Evolutionary conservation across 1,284 basidiomycete species (phyloP).

Genomic region (Trichosporon coremiiforme): DNA sequence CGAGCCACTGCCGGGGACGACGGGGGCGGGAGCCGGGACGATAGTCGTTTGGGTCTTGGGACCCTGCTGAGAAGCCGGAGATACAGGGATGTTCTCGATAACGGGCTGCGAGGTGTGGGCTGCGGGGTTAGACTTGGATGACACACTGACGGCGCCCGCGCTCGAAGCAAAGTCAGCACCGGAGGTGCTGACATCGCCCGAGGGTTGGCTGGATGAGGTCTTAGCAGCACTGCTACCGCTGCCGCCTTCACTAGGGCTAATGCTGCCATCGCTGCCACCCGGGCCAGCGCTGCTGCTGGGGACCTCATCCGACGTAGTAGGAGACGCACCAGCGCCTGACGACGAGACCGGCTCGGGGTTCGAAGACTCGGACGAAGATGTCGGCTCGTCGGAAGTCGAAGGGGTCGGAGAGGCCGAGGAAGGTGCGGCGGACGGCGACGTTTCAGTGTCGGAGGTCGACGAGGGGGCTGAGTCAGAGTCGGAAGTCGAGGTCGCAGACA

Average conservation of each 20-base stretch:
- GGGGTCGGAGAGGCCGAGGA: neutral
- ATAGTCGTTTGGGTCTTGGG: neutral
- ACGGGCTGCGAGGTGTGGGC: slow-evolving; percentile 1
- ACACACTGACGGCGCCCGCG: neutral
- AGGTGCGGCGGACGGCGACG: neutral
- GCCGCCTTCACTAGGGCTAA: neutral
- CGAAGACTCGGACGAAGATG: neutral
- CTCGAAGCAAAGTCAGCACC: neutral
- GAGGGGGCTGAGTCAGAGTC: neutral
- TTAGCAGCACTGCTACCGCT: neutral
- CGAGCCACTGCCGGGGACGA: neutral
- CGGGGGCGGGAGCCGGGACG: neutral
- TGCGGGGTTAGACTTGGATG: slow-evolving; percentile 4
- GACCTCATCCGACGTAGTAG: slow-evolving; percentile 3
- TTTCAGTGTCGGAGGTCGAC: neutral
- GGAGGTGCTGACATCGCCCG: neutral
- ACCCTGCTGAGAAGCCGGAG: neutral
- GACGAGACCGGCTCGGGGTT: neutral
- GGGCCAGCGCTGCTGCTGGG: neutral
- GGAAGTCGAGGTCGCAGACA: neutral
- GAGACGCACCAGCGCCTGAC: slow-evolving; percentile 14
- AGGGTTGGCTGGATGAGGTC: neutral
- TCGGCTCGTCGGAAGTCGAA: neutral
- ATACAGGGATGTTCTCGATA: neutral
- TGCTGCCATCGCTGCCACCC: neutral